Conservation (phyloP, 169 alveolate species). For the Plasmodium berghei region DNA sequence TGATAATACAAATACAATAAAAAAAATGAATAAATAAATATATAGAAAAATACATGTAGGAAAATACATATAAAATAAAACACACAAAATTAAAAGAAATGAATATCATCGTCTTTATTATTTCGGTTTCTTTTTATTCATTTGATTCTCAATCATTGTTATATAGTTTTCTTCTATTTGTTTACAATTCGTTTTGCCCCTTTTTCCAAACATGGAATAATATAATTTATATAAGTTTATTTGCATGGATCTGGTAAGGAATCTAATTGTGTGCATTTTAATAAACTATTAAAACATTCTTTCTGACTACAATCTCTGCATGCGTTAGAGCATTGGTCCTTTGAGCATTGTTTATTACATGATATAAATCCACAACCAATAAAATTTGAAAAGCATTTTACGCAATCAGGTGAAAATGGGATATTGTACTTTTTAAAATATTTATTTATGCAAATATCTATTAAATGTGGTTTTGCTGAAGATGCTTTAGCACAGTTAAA, state of each 20-base stretch:
- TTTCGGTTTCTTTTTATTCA: background rate
- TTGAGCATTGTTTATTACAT: slow-evolving; percentile 60
- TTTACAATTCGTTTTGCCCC: background rate
- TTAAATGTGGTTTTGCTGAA: slow-evolving; percentile 72
- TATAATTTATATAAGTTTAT: background rate
- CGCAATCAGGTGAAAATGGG: slow-evolving; percentile 35
- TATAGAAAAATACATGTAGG: too few relatives aligned
- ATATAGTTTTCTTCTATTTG: too few relatives aligned
- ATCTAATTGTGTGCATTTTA: slow-evolving; percentile 59
- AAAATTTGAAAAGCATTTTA: slow-evolving; percentile 49
- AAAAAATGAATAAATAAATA: too few relatives aligned
- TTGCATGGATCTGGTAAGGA: slow-evolving; percentile 61
- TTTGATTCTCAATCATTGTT: background rate
- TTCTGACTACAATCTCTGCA: slow-evolving; percentile 58
- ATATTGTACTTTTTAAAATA: slow-evolving; percentile 55
- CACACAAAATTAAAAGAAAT: too few relatives aligned
- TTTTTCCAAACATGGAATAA: background rate
- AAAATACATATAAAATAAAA: too few relatives aligned
- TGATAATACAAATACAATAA: too few relatives aligned
- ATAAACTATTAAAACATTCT: slow-evolving; percentile 45
- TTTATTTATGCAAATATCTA: slow-evolving; percentile 66
- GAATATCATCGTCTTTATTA: too few relatives aligned
- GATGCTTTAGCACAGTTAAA: slow-evolving; percentile 67
- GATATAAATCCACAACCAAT: slow-evolving; percentile 63
- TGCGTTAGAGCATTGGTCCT: slow-evolving; percentile 43